Base-by-base conservation (phyloP, 441 rosid genomes). In the Arabidopsis hybrid region DNA sequence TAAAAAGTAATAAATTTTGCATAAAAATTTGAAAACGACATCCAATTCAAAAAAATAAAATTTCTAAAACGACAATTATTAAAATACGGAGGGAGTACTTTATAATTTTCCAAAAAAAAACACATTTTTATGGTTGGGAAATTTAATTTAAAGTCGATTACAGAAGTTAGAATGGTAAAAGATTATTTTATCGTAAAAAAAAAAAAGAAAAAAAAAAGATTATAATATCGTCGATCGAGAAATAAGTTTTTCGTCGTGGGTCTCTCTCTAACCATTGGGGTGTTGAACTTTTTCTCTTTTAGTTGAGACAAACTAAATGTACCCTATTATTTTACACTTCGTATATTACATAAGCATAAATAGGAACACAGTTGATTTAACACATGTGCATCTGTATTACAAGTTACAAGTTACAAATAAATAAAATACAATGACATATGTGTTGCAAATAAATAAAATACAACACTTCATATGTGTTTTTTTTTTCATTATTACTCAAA, bases 231-330 rank as follows among this genome's bases (percentile, higher is more conserved):
- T 61, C 8, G 17, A 49, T 6, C 56, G 45, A 36, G 26, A 14
- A n/a, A n/a, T 2, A 45, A 6, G 26, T 40, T 5, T 46, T 3
- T 26, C 6, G 51, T 35, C 7, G 74, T 62, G 61, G 60, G 47
- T 34, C 58, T 34, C 18, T 18, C 42, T 16, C 18, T 36, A n/a
- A 14, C 42, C 42, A 4, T 47, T 64, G 10, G 17, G 16, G 13
- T 72, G 59, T 46, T 26, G 14, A 17, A 46, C 49, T 46, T 45
- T 64, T 59, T 50, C 46, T 66, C 12, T 60, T 59, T 74, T 50
- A 3, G 72, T 42, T 17, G 72, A 67, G 73, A 67, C 78, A 67
- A 40, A 32, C 18, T 17, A 51, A 43, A 40, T 42, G 68, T 32
- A 50, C 47, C 51, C 10, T 40, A 35, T 6, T 38, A n/a, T 21